These are phyloP conservation scores for Tilletiaria anomala DNA, from an alignment of 1,284 basidiomycete genomes.

Conservation along the genomic window DNA sequence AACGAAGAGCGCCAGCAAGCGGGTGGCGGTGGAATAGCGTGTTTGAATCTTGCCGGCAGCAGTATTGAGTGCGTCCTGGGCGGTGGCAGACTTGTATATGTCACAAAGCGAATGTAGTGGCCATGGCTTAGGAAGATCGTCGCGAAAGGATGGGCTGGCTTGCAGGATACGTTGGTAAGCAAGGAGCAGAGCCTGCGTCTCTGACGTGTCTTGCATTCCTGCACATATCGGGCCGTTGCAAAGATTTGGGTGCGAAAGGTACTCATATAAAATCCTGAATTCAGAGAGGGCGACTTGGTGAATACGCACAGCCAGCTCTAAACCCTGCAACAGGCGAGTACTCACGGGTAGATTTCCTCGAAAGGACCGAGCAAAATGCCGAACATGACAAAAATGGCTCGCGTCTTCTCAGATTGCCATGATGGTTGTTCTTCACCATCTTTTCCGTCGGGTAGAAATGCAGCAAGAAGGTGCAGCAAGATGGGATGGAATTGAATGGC, in stretches of 20 bases:
- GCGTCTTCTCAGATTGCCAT: slow-evolving; percentile 7
- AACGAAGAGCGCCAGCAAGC: slow-evolving; percentile 18
- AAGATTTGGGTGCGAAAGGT: slow-evolving; percentile 4
- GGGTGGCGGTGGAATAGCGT: slow-evolving; percentile 6
- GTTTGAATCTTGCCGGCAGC: too few species aligned
- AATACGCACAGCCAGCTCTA: not conserved
- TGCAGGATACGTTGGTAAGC: slow-evolving; percentile 8
- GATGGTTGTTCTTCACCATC: not conserved
- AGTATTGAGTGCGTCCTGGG: too few species aligned
- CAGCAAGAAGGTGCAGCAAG: slow-evolving; percentile 1
- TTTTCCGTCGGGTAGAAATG: too few species aligned
- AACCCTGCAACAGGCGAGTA: not conserved
- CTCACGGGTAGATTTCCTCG: slow-evolving; percentile 29
- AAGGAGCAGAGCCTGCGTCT: slow-evolving; percentile 7
- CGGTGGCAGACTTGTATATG: slow-evolving; percentile 4
- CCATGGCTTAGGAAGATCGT: not conserved
- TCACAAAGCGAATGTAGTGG: slow-evolving; percentile 8
- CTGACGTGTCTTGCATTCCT: not conserved
- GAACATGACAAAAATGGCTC: slow-evolving; percentile 15
- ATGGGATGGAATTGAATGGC: not conserved
- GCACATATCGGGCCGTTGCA: not conserved
- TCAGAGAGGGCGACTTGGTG: slow-evolving; percentile 6
- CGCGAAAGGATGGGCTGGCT: slow-evolving; percentile 5
- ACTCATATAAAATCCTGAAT: slow-evolving; percentile 3
- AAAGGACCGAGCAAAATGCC: slow-evolving; percentile 21